These are phyloP conservation scores for Diaporthe citriasiana DNA, from an alignment of 2,329 filamentous ascomycete genomes.

Conservation along the genomic window DNA sequence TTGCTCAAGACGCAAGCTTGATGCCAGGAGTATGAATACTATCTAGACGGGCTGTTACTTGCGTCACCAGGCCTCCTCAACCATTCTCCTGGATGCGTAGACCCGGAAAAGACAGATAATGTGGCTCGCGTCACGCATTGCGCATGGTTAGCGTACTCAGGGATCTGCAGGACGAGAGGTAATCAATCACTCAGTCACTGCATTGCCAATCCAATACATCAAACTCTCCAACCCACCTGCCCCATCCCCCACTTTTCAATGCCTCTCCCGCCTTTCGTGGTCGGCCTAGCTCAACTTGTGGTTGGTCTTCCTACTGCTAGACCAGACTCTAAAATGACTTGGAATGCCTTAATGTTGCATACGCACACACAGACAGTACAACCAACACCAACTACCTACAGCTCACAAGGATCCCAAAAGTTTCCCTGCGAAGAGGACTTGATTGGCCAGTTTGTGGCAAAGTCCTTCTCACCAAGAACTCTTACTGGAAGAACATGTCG, in stretches of 20 bases:
- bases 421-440: no score
- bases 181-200: neutral
- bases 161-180: neutral
- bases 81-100: neutral
- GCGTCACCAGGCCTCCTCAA: neutral
- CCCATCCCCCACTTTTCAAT: neutral
- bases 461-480: no score
- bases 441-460: no score
- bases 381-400: neutral
- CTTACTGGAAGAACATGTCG: no score
- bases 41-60: neutral
- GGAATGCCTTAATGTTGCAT: neutral
- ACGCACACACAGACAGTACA: neutral
- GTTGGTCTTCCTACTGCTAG: slow-evolving; percentile 1
- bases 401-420: no score
- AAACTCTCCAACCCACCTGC: neutral
- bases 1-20: neutral
- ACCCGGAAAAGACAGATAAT: neutral
- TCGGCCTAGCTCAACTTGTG: neutral
- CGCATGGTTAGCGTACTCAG: no score
- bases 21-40: neutral
- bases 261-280: neutral
- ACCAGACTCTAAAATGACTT: neutral
- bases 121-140: slow-evolving; percentile 2
- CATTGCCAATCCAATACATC: neutral